phyloP scores from a whole-genome alignment of 352 stramenopile genomes.

The Pythium diclinum region DNA sequence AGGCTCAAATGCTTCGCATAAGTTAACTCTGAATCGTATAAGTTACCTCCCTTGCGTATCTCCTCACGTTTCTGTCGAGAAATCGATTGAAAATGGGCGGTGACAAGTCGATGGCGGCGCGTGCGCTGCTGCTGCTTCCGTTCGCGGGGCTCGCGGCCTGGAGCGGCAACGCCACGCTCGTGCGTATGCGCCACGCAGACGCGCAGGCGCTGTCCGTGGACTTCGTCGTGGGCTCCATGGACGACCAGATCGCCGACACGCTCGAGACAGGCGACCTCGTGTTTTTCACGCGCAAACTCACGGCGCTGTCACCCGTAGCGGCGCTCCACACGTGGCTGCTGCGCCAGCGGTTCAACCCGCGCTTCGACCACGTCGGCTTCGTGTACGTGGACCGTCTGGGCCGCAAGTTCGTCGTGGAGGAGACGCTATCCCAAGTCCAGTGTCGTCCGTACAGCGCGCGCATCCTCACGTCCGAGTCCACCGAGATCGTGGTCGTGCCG shows the following conservation, averaged over 20 bases:
- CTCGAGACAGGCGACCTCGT: constrained; percentile 82
- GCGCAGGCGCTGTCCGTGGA: constrained; percentile 38
- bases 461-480: constrained; percentile 63
- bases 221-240: constrained; percentile 78
- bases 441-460: constrained; percentile 77
- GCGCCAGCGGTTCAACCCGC: constrained; percentile 49
- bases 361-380: constrained; percentile 81
- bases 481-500: constrained; percentile 76
- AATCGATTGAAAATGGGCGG: constrained; percentile 2
- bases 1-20: not conserved
- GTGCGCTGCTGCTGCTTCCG: constrained; percentile 55
- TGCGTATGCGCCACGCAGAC: constrained; percentile 41
- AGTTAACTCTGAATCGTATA: not conserved
- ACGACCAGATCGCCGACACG: constrained; percentile 85
- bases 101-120: constrained; percentile 31
- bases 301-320: constrained; percentile 63
- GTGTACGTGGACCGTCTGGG: constrained; percentile 79
- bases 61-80: not conserved
- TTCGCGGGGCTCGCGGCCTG: constrained; percentile 53
- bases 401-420: constrained; percentile 82
- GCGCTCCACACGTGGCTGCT: constrained; percentile 67
- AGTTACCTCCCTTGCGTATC: not conserved
- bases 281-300: constrained; percentile 74
- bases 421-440: constrained; percentile 75
- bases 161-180: constrained; percentile 64